Base-by-base conservation (phyloP, 306 rosid species). In the Inga oerstediana region DNA sequence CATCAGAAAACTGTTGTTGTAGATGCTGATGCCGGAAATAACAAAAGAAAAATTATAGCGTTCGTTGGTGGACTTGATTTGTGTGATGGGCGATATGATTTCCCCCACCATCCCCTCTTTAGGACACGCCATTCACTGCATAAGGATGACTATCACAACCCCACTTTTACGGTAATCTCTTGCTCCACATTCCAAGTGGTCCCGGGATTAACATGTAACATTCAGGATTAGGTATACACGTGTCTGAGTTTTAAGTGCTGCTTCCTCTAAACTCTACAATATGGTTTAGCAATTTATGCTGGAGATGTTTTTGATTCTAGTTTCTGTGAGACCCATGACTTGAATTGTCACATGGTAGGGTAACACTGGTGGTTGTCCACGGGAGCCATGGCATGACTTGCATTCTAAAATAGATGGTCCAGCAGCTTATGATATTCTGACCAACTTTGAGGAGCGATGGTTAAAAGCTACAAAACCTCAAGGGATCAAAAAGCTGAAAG, bases 311-410 rank as follows among this genome's bases (percentile, higher is more conserved):
- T 39, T 39, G 7, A 39, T 39, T 39, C 43, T 39, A 39, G 8
- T 1, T 39, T 6, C 43, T 5, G 8, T 39, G 8, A 39, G 43
- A 39, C 43, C 43, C 43, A 5, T 39, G 35, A 30, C 80, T 68
- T 79, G 67, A 78, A 5, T 82, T 75, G 54, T 85, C 43, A 39
- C 43, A 39, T 79, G 45, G 78, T 89, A 96, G 99, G 98, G 97
- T 80, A 92, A 74, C 69, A 74, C 76, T 20, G 85, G 81, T 81
- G 98, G 95, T 72, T 91, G 98, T 92, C 99, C 97, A 73, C 86
- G 99, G 85, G 97, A 96, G 83, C 99, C 99, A 14, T 96, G 99
- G 99, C 99, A 96, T 77, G 99, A 96, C 88, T 77, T 96, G 90
- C 99, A 96, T 87, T 92, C 97, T 74, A 94, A 84, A 87, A 86